Conservation (phyloP, 1,284 basidiomycete genomes). For the Ustilago curta region DNA sequence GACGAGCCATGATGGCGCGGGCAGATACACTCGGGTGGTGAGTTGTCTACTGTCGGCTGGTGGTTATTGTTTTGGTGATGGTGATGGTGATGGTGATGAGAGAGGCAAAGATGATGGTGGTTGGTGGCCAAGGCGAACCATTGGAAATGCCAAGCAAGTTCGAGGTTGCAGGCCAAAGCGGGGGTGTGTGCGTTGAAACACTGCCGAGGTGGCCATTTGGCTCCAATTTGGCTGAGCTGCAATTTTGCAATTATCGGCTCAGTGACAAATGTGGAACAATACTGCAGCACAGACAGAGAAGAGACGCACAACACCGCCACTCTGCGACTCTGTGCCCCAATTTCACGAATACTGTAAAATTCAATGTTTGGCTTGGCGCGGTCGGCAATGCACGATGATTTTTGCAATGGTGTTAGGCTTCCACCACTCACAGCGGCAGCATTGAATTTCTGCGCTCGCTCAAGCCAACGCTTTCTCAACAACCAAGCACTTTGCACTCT, state of each 20-base stretch:
- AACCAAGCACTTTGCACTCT: not conserved
- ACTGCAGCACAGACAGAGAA: too few species aligned
- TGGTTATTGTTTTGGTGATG: not conserved
- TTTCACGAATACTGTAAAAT: not conserved
- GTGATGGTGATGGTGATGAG: not conserved
- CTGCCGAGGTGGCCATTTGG: not conserved
- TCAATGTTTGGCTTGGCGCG: slow-evolving; percentile 3
- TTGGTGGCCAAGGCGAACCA: too few species aligned
- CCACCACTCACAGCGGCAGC: too few species aligned
- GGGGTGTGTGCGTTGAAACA: not conserved
- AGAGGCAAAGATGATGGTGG: not conserved
- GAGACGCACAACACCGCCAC: too few species aligned
- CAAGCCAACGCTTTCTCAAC: not conserved
- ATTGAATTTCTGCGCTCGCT: too few species aligned
- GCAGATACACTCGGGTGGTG: slow-evolving; percentile 2
- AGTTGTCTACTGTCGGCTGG: too few species aligned
- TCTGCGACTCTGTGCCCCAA: not conserved
- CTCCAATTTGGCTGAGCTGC: slow-evolving; percentile 1
- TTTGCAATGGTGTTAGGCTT: too few species aligned
- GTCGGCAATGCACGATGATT: too few species aligned
- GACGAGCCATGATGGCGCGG: slow-evolving; percentile 35
- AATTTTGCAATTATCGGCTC: not conserved
- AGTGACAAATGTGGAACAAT: too few species aligned
- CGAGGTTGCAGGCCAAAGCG: not conserved
- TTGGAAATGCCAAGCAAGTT: not conserved